phyloP scores from a whole-genome alignment of 2,329 filamentous ascomycete species.

The Colletotrichum filicis region DNA sequence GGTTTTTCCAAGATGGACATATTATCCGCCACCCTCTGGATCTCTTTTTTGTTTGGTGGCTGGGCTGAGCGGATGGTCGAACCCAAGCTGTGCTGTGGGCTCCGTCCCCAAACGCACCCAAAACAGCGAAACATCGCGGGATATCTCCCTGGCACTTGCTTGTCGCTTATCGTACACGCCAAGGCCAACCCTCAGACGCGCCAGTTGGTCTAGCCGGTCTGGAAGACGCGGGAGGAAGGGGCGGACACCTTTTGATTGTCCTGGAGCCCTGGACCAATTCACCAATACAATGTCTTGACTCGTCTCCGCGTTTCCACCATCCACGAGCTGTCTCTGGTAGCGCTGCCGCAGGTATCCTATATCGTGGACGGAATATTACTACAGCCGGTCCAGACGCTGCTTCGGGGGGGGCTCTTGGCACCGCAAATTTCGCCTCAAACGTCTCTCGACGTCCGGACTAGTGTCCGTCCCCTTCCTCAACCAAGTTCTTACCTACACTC shows the following conservation, averaged over 20 bases:
- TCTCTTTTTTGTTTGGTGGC: constrained; percentile 15
- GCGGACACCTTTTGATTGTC: neutral
- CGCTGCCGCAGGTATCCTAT: constrained; percentile 15
- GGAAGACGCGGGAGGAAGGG: neutral
- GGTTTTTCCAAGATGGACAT: neutral
- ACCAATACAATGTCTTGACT: constrained; percentile 6
- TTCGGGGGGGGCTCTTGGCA: constrained; percentile 7
- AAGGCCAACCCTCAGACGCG: constrained; percentile 27
- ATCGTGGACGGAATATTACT: constrained; percentile 11
- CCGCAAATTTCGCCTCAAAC: constrained; percentile 2
- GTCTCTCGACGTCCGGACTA: neutral
- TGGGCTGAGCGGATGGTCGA: constrained; percentile 13
- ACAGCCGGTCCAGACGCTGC: neutral
- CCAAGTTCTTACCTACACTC: neutral
- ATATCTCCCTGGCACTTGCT: constrained; percentile 12
- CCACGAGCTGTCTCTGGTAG: constrained; percentile 7
- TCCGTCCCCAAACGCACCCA: constrained; percentile 24
- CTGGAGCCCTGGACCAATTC: neutral
- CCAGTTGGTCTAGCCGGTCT: constrained; percentile 13
- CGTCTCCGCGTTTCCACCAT: constrained; percentile 15
- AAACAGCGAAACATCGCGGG: constrained; percentile 32
- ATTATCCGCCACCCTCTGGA: neutral
- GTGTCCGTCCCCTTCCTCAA: neutral
- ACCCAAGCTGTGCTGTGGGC: constrained; percentile 5
- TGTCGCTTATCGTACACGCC: constrained; percentile 29